Evolutionary conservation across 805 yeast species (phyloP).

Genomic region (Wickerhamomyces kurtzmanii): DNA sequence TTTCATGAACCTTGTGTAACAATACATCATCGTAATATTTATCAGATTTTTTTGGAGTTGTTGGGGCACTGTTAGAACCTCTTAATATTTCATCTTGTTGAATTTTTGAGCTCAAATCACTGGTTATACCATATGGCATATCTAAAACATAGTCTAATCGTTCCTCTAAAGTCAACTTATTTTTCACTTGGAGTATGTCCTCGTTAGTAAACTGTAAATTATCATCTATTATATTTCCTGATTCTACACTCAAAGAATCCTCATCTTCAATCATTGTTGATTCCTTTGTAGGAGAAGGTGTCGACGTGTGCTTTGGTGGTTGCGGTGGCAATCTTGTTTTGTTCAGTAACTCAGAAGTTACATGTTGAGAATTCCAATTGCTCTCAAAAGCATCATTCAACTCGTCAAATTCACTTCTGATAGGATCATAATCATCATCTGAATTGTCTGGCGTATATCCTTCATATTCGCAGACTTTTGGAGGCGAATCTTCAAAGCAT

Average conservation of each 20-base stretch:
- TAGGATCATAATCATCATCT: constrained; percentile 13
- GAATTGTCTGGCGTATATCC: constrained; percentile 15
- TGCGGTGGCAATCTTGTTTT: constrained; percentile 27
- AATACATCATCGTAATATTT: constrained; percentile 14
- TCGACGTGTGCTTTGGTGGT: constrained; percentile 21
- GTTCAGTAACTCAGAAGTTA: constrained; percentile 5
- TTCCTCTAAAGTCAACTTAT: constrained; percentile 27
- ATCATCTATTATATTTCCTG: too few relatives aligned
- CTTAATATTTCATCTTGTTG: constrained; percentile 13
- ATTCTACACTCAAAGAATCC: constrained; percentile 22
- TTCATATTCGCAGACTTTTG: constrained; percentile 25
- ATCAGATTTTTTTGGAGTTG: constrained; percentile 6
- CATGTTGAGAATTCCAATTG: constrained; percentile 15
- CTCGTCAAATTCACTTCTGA: too few relatives aligned
- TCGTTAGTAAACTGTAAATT: constrained; percentile 13
- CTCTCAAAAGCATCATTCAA: constrained; percentile 12
- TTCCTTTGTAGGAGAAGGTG: constrained; percentile 13
- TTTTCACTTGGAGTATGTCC: constrained; percentile 13
- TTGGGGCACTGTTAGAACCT: constrained; percentile 13
- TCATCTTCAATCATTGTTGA: constrained; percentile 16
- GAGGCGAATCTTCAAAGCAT: constrained; percentile 27
- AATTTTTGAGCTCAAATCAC: too few relatives aligned
- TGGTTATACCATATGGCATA: constrained; percentile 9
- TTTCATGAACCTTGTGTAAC: constrained; percentile 12
- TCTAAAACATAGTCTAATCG: constrained; percentile 33